phyloP scores from a whole-genome alignment of 164 flowering plant species.

The Protea cynaroides region DNA sequence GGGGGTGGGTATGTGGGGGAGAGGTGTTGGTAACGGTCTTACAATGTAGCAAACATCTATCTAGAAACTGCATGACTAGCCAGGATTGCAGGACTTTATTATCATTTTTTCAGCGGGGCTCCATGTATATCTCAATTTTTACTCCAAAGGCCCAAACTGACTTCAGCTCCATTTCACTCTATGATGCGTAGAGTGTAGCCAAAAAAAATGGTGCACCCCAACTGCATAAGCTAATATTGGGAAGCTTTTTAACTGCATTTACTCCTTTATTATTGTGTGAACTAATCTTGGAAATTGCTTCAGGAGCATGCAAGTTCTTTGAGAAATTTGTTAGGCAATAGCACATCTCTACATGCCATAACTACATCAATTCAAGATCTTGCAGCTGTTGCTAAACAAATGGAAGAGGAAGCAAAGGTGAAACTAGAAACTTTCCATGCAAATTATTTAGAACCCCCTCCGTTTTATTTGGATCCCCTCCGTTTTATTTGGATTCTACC shows the following conservation, averaged over 20 bases:
- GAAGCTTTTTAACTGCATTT: too few species aligned
- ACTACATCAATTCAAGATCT: constrained; percentile 46
- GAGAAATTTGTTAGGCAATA: constrained; percentile 34
- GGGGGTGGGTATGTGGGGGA: too few species aligned
- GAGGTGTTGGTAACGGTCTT: too few species aligned
- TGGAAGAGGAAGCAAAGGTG: constrained; percentile 56
- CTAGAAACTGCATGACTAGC: not conserved
- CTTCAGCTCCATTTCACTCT: not conserved
- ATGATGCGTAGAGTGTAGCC: too few species aligned
- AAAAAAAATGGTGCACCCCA: too few species aligned
- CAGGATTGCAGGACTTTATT: not conserved
- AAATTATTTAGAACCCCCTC: not conserved
- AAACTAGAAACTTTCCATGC: constrained; percentile 7
- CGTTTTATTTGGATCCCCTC: not conserved
- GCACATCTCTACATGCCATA: constrained; percentile 47
- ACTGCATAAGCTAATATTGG: too few species aligned
- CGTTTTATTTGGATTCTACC: not conserved
- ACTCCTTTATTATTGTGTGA: not conserved
- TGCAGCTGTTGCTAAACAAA: constrained; percentile 42
- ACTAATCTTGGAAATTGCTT: constrained; percentile 2
- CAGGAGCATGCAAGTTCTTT: constrained; percentile 47
- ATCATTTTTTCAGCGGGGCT: too few species aligned
- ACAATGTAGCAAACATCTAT: too few species aligned
- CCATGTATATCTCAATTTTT: not conserved
- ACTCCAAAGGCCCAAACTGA: not conserved